Conservation (phyloP, 352 stramenopile genomes). For the Pythium dissimile region DNA sequence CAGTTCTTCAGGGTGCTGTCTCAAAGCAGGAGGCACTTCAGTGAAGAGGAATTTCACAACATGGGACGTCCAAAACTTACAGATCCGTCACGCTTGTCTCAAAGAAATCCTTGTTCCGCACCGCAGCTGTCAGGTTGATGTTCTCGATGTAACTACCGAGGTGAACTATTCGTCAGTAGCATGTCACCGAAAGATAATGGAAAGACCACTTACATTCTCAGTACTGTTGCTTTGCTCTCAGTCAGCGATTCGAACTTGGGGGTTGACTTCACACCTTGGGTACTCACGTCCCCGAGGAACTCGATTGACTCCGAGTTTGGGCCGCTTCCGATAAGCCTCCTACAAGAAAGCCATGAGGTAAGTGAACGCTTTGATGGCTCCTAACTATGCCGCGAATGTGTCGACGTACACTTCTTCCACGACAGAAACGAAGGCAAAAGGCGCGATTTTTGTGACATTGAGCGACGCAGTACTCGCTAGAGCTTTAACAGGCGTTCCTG, state of each 20-base stretch:
- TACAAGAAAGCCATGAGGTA: neutral
- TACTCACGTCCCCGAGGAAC: neutral
- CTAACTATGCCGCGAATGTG: neutral
- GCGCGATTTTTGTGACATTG: neutral
- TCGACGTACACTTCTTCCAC: neutral
- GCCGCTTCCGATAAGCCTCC: neutral
- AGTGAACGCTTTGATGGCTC: neutral
- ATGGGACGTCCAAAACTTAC: no score
- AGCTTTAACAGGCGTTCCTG: neutral
- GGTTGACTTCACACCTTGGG: neutral
- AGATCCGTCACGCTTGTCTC: neutral
- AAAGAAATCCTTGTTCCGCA: neutral
- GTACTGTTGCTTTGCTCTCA: neutral
- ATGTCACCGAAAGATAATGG: no score
- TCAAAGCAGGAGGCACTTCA: neutral
- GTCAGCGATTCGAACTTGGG: neutral
- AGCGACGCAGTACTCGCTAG: neutral
- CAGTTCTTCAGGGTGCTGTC: conserved; percentile 37
- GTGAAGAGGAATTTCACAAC: neutral
- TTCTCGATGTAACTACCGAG: conserved; percentile 1
- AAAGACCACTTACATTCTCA: neutral
- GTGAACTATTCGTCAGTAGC: no score
- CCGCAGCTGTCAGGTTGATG: neutral
- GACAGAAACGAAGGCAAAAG: neutral
- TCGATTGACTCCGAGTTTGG: neutral